phyloP scores from a whole-genome alignment of 768 basidiomycete genomes.

The Russula dissimulans region DNA sequence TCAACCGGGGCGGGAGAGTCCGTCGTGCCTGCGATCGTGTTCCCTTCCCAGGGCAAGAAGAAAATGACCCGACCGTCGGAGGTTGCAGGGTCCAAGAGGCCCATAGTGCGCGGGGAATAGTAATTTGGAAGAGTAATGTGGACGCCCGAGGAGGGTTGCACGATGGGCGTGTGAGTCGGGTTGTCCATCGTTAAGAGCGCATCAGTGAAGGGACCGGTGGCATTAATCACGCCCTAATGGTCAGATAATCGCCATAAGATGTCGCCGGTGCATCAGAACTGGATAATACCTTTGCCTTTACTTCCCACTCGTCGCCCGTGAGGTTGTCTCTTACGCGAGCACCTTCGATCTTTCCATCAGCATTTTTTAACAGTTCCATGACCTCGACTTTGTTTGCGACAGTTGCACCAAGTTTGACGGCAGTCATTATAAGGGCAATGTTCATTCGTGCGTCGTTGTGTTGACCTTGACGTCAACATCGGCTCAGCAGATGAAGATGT shows the following conservation, averaged over 20 bases:
- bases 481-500: slow-evolving; percentile 20
- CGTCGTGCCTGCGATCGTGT: slow-evolving; percentile 95
- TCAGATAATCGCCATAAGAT: background rate
- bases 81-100: slow-evolving; percentile 88
- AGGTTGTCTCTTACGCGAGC: slow-evolving; percentile 74
- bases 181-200: slow-evolving; percentile 75
- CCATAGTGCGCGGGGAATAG: slow-evolving; percentile 92
- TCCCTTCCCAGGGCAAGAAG: slow-evolving; percentile 98
- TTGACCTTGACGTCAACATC: slow-evolving; percentile 48
- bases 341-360: slow-evolving; percentile 55
- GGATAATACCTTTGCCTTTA: slow-evolving; percentile 60
- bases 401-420: slow-evolving; percentile 82
- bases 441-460: slow-evolving; percentile 99
- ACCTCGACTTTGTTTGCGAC: slow-evolving; percentile 90
- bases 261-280: background rate
- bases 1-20: slow-evolving; percentile 70
- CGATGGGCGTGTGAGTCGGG: slow-evolving; percentile 71
- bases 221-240: slow-evolving; percentile 81
- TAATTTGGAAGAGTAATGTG: slow-evolving; percentile 97
- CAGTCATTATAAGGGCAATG: slow-evolving; percentile 87
- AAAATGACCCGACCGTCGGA: slow-evolving; percentile 97
- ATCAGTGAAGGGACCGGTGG: slow-evolving; percentile 92
- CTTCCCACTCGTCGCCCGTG: slow-evolving; percentile 72
- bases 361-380: slow-evolving; percentile 60
- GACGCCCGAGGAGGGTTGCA: slow-evolving; percentile 85